These are phyloP conservation scores for Vigna trinervia DNA, from an alignment of 306 rosid species.

Conservation along the genomic window DNA sequence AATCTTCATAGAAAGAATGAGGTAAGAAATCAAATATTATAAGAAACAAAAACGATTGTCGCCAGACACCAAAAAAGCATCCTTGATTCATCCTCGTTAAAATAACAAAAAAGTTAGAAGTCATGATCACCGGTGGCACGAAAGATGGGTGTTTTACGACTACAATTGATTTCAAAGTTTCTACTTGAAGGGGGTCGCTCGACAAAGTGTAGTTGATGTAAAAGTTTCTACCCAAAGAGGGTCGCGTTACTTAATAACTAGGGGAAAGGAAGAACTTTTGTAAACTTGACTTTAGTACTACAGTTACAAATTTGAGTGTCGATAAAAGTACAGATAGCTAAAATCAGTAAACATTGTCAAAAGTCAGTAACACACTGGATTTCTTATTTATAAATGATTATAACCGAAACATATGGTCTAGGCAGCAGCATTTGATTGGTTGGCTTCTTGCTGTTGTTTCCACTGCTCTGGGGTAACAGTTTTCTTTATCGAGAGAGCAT, in stretches of 20 bases:
- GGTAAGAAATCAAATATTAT: neutral
- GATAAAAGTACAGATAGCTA: conserved; percentile 3
- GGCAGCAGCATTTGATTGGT: conserved; percentile 59
- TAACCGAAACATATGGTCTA: conserved; percentile 42
- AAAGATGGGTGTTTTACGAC: neutral
- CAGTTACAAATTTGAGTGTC: neutral
- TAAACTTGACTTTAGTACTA: conserved; percentile 28
- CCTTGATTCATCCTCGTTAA: neutral
- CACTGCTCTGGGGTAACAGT: conserved; percentile 92
- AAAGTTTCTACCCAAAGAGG: neutral
- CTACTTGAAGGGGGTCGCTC: neutral
- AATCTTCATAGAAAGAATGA: neutral
- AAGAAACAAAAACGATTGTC: neutral
- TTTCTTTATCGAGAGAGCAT: conserved; percentile 91
- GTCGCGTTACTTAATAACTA: neutral
- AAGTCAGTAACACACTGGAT: conserved; percentile 18
- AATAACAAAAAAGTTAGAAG: neutral
- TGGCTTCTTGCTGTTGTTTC: conserved; percentile 77
- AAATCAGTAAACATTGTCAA: conserved; percentile 18
- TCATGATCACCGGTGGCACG: neutral
- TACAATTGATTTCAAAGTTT: neutral
- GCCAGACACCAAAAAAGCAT: neutral
- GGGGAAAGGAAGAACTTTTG: neutral
- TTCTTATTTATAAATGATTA: conserved; percentile 37
- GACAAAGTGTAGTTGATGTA: neutral